A percentile compares a stretch with the other conserved stretches of the same genome.
These are phyloP conservation scores for Fraxinus xanthoxyloides DNA, from an alignment of 305 asterid genomes.

Conservation along the genomic window DNA sequence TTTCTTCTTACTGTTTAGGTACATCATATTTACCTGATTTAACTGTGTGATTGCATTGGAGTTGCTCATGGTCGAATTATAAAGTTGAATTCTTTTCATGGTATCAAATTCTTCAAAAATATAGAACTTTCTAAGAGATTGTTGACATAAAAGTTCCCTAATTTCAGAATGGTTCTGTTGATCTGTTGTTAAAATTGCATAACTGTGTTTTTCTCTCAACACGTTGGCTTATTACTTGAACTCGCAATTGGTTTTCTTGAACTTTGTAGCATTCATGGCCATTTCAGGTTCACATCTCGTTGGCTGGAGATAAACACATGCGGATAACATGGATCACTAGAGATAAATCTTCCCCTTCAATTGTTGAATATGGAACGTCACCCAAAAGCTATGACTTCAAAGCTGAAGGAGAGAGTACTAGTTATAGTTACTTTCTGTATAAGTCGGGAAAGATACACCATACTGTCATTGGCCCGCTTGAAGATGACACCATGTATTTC, in stretches of 20 bases:
- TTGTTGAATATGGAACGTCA: conserved; percentile 73
- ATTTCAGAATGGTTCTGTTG: not conserved
- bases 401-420: conserved; percentile 62
- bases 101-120: not conserved
- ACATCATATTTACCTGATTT: not conserved
- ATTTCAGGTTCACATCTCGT: conserved; percentile 83
- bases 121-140: not conserved
- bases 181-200: not conserved
- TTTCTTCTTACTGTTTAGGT: not conserved
- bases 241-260: not conserved
- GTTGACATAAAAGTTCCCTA: not conserved
- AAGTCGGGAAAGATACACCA: conserved; percentile 81
- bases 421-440: conserved; percentile 23
- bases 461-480: conserved; percentile 79
- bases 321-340: conserved; percentile 69
- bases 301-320: conserved; percentile 81
- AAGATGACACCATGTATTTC: conserved; percentile 53
- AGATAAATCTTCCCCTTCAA: conserved; percentile 48
- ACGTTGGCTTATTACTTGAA: not conserved
- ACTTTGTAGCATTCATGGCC: not conserved
- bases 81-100: not conserved
- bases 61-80: not conserved
- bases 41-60: not conserved
- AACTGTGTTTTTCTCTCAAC: not conserved
- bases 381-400: conserved; percentile 46